Percentiles rank a stretch among this genome's conserved stretches.
Conservation (phyloP, 1,139 yeast species). For the Diutina mesorugosa region DNA sequence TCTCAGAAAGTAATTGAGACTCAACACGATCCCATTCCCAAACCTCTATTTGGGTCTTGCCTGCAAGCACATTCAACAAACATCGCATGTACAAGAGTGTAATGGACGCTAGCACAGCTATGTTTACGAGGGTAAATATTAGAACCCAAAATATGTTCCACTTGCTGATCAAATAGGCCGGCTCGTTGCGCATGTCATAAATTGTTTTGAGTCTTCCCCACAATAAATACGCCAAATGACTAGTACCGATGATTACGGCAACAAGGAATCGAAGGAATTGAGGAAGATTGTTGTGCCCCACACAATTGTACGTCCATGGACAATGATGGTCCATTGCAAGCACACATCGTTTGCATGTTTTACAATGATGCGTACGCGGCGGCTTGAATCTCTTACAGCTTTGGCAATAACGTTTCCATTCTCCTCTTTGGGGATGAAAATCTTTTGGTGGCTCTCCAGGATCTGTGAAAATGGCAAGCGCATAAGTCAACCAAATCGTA, state of each 20-base stretch:
- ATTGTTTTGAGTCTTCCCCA: slow-evolving; percentile 26
- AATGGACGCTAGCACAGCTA: slow-evolving; percentile 49
- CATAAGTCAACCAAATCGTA: slow-evolving; percentile 63
- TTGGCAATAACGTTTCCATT: slow-evolving; percentile 50
- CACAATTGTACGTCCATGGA: slow-evolving; percentile 83
- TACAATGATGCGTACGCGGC: slow-evolving; percentile 72
- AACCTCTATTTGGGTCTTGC: slow-evolving; percentile 84
- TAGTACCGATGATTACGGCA: slow-evolving; percentile 52
- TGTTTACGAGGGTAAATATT: slow-evolving; percentile 39
- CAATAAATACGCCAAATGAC: slow-evolving; percentile 33
- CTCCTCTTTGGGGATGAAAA: slow-evolving; percentile 21
- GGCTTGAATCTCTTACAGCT: slow-evolving; percentile 62
- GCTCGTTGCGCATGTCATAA: slow-evolving; percentile 42
- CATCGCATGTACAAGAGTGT: slow-evolving; percentile 50
- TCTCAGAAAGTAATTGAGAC: slow-evolving; percentile 41
- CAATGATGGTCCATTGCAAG: slow-evolving; percentile 76
- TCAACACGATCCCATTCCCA: slow-evolving; percentile 88
- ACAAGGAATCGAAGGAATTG: slow-evolving; percentile 69
- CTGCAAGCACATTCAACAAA: slow-evolving; percentile 40
- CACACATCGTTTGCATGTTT: slow-evolving; percentile 47
- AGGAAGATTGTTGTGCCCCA: slow-evolving; percentile 68
- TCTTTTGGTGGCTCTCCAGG: slow-evolving; percentile 48
- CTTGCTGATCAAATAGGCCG: slow-evolving; percentile 44
- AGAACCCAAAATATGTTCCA: slow-evolving; percentile 45
- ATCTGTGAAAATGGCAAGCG: slow-evolving; percentile 38